Percentiles rank a stretch among this genome's conserved stretches.
Conservation (phyloP, 2,329 filamentous ascomycete species). For the Diaporthe ilicicola region DNA sequence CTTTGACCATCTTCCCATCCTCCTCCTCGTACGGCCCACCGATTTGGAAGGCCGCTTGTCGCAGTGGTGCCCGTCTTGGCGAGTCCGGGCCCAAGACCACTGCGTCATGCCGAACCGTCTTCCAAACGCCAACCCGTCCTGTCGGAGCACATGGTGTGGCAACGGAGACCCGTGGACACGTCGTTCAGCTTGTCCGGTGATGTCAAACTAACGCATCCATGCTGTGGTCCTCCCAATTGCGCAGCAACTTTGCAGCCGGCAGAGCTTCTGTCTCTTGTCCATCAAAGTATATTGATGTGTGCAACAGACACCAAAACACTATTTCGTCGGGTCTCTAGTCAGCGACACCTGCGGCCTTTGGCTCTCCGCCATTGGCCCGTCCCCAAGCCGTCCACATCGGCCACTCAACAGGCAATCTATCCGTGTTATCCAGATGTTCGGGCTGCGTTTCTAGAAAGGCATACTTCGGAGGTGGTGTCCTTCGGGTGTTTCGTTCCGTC, state of each 20-base stretch:
- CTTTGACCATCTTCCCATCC: not conserved
- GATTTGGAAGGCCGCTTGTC: constrained; percentile 9
- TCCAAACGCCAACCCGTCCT: constrained; percentile 2
- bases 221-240: no score
- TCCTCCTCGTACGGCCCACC: constrained; percentile 4
- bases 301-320: constrained; percentile 10
- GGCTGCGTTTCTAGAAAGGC: constrained; percentile 17
- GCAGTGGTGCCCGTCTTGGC: constrained; percentile 28
- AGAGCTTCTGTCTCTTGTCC: not conserved
- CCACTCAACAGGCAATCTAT: constrained; percentile 6
- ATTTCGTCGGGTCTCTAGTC: not conserved
- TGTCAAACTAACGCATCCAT: no score
- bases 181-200: not conserved
- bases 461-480: constrained; percentile 6
- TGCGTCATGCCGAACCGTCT: constrained; percentile 23
- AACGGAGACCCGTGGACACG: not conserved
- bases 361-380: not conserved
- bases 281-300: constrained; percentile 7
- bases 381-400: not conserved
- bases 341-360: not conserved
- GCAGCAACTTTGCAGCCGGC: no score
- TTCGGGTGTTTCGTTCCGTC: constrained; percentile 23
- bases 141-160: constrained; percentile 14
- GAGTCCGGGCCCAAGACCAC: constrained; percentile 9
- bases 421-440: not conserved